These are phyloP conservation scores for Trichoderma brevicompactum DNA, from an alignment of 2,329 filamentous ascomycete genomes.

Conservation along the genomic window DNA sequence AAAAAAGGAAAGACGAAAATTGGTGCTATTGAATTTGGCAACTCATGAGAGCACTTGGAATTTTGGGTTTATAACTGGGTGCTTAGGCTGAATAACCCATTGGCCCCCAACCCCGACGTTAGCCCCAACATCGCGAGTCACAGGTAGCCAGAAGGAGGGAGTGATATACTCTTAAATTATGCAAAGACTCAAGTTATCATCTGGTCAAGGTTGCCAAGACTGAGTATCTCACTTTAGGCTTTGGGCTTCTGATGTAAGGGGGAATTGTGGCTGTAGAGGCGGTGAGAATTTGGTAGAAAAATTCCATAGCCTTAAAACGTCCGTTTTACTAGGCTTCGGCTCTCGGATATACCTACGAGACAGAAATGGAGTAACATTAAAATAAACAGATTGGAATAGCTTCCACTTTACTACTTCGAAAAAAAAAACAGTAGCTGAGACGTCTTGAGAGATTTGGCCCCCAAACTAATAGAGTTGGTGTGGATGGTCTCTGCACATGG, in stretches of 20 bases:
- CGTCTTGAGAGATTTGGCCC: neutral
- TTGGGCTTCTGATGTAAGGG: neutral
- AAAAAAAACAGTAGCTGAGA: too few relatives aligned
- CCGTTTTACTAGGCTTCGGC: neutral
- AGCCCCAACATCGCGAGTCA: too few relatives aligned
- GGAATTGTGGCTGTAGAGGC: neutral
- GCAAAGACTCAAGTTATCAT: neutral
- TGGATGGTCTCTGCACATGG: neutral
- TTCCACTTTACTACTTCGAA: neutral
- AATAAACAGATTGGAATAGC: neutral
- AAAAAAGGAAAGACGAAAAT: neutral
- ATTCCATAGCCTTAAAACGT: neutral
- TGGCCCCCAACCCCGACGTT: too few relatives aligned
- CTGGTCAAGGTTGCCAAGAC: neutral
- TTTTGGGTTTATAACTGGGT: neutral
- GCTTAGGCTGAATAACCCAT: neutral
- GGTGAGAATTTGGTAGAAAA: neutral
- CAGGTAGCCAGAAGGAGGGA: neutral
- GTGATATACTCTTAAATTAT: neutral
- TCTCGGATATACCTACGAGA: neutral
- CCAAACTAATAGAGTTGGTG: neutral
- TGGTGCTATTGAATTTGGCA: neutral
- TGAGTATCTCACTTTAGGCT: neutral
- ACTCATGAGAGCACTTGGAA: neutral
- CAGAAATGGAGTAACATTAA: neutral